A percentile compares a stretch with the other conserved stretches of the same genome.
phyloP scores from a whole-genome alignment of 305 asterid genomes.

The Petunia hybrid region DNA sequence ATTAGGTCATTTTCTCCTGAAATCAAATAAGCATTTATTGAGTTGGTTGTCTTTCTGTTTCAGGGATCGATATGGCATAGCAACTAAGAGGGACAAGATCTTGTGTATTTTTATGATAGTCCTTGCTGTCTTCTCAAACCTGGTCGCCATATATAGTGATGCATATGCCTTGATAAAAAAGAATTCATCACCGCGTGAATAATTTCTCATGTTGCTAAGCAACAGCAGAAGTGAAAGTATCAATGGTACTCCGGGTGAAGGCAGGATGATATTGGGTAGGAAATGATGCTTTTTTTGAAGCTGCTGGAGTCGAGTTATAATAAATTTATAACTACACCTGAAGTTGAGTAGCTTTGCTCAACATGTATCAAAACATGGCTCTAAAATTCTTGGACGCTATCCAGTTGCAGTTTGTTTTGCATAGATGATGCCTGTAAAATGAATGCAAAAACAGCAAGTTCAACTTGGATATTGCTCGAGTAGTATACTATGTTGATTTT shows the following conservation, averaged over 20 bases:
- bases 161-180: slow-evolving; percentile 79
- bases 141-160: slow-evolving; percentile 83
- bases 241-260: slow-evolving; percentile 32
- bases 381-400: neutral
- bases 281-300: slow-evolving; percentile 24
- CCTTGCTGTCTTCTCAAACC: slow-evolving; percentile 76
- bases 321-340: slow-evolving; percentile 37
- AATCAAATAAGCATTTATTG: slow-evolving; percentile 23
- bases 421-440: neutral
- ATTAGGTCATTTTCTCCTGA: neutral
- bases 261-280: slow-evolving; percentile 13
- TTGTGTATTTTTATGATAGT: slow-evolving; percentile 65
- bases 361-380: slow-evolving; percentile 38
- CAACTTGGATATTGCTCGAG: slow-evolving; percentile 20
- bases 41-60: slow-evolving; percentile 34
- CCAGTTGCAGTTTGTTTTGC: neutral
- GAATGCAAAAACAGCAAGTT: neutral
- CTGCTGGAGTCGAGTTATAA: slow-evolving; percentile 9
- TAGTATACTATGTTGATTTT: neutral
- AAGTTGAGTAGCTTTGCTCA: slow-evolving; percentile 49
- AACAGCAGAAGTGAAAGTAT: slow-evolving; percentile 24
- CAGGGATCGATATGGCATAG: slow-evolving; percentile 81
- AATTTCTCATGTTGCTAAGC: slow-evolving; percentile 38
- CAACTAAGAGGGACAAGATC: slow-evolving; percentile 66
- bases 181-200: slow-evolving; percentile 57